Percentiles rank a stretch among this genome's conserved stretches.
Conservation (phyloP, 2,329 filamentous ascomycete species). For the Fusarium tuaranense region DNA sequence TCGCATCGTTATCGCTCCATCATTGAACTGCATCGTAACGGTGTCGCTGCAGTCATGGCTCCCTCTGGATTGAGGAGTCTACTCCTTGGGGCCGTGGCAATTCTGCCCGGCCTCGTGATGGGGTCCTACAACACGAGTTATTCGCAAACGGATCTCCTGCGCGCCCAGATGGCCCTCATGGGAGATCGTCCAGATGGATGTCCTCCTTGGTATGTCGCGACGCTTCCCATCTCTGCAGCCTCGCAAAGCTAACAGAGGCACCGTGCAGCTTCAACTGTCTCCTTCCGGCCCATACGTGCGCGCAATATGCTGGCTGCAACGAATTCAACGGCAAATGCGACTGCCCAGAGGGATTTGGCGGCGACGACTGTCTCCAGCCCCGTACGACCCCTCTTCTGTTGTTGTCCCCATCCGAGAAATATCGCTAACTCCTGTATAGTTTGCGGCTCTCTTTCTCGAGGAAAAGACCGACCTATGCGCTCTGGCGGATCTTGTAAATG, state of each 20-base stretch:
- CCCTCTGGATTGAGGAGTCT: slow-evolving; percentile 52
- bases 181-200: slow-evolving; percentile 81
- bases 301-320: slow-evolving; percentile 91
- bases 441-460: slow-evolving; percentile 88
- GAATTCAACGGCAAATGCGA: slow-evolving; percentile 91
- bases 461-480: slow-evolving; percentile 81
- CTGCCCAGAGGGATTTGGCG: slow-evolving; percentile 92
- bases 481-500: slow-evolving; percentile 81
- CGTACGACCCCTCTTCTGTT: slow-evolving; percentile 56
- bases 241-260: slow-evolving; percentile 7
- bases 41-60: slow-evolving; percentile 54
- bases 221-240: not conserved
- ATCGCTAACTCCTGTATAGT: slow-evolving; percentile 58
- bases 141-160: slow-evolving; percentile 70
- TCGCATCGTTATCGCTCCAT: slow-evolving; percentile 31
- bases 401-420: not conserved
- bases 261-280: slow-evolving; percentile 92
- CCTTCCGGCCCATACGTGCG: slow-evolving; percentile 89
- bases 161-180: slow-evolving; percentile 76
- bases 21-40: slow-evolving; percentile 34
- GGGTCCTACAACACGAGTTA: slow-evolving; percentile 66
- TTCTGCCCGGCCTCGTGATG: slow-evolving; percentile 54
- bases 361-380: slow-evolving; percentile 91
- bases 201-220: slow-evolving; percentile 73
- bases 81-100: slow-evolving; percentile 53